Conservation (phyloP, 1,139 yeast species). For the Pneumocystis wakefieldiae region DNA sequence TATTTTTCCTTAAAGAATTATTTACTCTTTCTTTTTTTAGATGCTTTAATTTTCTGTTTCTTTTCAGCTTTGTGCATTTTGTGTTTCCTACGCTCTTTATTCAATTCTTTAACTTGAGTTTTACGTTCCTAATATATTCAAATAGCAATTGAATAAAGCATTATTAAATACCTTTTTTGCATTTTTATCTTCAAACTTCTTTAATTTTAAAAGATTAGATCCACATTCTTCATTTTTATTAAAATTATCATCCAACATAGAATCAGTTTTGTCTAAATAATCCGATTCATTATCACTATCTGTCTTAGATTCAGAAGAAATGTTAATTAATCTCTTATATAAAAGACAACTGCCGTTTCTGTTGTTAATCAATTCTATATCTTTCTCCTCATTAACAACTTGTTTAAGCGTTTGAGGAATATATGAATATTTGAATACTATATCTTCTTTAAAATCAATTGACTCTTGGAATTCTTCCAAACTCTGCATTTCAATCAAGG, state of each 20-base stretch:
- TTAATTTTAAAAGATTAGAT: conserved; percentile 16
- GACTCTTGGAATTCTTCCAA: conserved; percentile 7
- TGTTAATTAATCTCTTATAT: conserved; percentile 24
- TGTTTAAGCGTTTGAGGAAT: conserved; percentile 49
- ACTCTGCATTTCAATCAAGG: conserved; percentile 20
- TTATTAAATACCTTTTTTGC: conserved; percentile 41
- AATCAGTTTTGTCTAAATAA: conserved; percentile 23
- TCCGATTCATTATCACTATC: conserved; percentile 19
- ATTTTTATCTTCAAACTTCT: conserved; percentile 26
- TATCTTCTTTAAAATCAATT: conserved; percentile 42
- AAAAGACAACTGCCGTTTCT: conserved; percentile 72
- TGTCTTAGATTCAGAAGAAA: conserved; percentile 1
- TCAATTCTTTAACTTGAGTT: conserved; percentile 65
- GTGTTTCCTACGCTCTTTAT: conserved; percentile 73
- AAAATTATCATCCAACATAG: conserved; percentile 26
- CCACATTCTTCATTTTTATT: conserved; percentile 27
- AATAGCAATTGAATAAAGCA: conserved; percentile 16
- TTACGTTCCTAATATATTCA: conserved; percentile 78
- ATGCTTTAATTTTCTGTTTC: conserved; percentile 29
- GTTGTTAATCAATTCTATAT: conserved; percentile 61
- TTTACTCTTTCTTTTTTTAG: conserved; percentile 4
- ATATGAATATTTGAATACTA: conserved; percentile 75
- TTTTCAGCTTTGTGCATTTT: conserved; percentile 87
- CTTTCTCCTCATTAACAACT: conserved; percentile 52
- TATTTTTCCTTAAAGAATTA: background rate